phyloP scores from a whole-genome alignment of 1,284 basidiomycete genomes.

The Ceratobasidium sp. region DNA sequence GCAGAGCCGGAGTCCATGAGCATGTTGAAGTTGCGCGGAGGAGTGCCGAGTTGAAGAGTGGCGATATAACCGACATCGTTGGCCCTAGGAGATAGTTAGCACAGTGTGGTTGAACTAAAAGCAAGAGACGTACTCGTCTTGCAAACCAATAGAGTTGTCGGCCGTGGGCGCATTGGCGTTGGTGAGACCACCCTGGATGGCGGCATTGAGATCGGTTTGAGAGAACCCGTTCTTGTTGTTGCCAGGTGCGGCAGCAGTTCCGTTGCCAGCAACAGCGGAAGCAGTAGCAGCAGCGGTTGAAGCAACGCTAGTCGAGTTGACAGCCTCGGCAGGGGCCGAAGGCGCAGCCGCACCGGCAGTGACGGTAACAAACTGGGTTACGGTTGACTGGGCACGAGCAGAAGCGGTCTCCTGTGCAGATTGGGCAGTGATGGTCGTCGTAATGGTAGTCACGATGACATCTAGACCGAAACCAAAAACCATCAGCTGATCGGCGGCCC shows the following conservation, averaged over 20 bases:
- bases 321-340: conserved; percentile 18
- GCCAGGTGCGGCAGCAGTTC: conserved; percentile 56
- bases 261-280: conserved; percentile 48
- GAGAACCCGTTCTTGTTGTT: no score
- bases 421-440: conserved; percentile 22
- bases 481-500: conserved; percentile 6
- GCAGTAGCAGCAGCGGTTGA: conserved; percentile 12
- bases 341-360: conserved; percentile 2
- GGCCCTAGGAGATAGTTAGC: conserved; percentile 48
- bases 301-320: conserved; percentile 1
- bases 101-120: conserved; percentile 50
- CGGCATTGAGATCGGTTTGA: conserved; percentile 57
- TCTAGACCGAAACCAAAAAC: background rate
- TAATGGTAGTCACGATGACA: conserved; percentile 28
- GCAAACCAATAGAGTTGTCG: conserved; percentile 74
- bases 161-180: conserved; percentile 64
- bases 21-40: conserved; percentile 76
- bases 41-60: conserved; percentile 80
- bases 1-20: conserved; percentile 89
- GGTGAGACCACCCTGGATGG: conserved; percentile 60
- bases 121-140: no score
- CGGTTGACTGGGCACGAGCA: conserved; percentile 1
- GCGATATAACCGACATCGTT: conserved; percentile 74
- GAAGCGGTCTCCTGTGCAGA: background rate
- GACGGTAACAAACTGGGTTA: conserved; percentile 21